Percentiles rank a stretch among this genome's conserved stretches.
Evolutionary conservation across 2,329 filamentous ascomycete genomes (phyloP).

Genomic region (Paraphoma chrysanthemicola): DNA sequence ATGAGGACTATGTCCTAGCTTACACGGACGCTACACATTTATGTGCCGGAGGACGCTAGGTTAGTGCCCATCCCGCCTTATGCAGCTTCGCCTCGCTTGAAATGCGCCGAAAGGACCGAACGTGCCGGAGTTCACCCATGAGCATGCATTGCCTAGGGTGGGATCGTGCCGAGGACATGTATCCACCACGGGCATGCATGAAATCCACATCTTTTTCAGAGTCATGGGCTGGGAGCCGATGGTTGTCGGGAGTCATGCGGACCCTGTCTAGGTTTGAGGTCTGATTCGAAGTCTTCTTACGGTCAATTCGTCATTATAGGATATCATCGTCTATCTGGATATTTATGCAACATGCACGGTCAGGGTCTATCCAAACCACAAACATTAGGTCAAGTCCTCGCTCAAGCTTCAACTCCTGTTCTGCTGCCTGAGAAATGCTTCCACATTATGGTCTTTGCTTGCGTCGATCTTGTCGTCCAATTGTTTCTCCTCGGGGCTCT

Average conservation of each 20-base stretch:
- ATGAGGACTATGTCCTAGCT: no score
- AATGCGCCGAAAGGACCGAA: background rate
- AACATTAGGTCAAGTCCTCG: background rate
- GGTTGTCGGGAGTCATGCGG: no score
- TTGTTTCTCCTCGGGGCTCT: constrained; percentile 39
- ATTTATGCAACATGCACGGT: background rate
- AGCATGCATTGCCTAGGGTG: background rate
- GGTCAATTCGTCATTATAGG: background rate
- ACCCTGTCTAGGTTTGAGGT: background rate
- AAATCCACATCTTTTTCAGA: no score
- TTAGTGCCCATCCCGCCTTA: background rate
- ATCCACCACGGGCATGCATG: background rate
- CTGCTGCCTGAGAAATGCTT: constrained; percentile 42
- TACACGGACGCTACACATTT: no score
- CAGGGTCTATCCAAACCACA: background rate
- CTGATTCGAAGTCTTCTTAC: background rate
- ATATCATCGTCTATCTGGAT: background rate
- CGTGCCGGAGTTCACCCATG: background rate
- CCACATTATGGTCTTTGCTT: constrained; percentile 35
- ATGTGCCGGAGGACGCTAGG: no score
- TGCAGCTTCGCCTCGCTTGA: background rate
- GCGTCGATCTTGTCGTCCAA: constrained; percentile 40
- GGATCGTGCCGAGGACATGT: background rate
- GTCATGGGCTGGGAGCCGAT: no score
- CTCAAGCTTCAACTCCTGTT: constrained; percentile 10